phyloP scores from a whole-genome alignment of 108 stramenopile genomes.

The Cyclotella choctawhatcheeana region DNA sequence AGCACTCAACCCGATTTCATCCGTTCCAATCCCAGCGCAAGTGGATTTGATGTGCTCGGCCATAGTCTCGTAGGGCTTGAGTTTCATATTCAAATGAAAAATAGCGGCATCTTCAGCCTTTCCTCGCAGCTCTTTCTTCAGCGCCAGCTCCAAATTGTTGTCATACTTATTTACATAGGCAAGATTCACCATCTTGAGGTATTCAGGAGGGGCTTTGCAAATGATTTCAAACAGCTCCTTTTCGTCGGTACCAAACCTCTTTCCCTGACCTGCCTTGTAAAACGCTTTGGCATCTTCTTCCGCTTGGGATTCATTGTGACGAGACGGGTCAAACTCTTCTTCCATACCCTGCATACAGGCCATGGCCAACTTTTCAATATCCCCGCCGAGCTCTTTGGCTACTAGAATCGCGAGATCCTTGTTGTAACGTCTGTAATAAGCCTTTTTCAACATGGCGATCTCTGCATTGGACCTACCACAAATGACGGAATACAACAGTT shows the following conservation, averaged over 20 bases:
- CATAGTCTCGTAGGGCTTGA: constrained; percentile 64
- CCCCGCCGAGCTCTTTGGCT: constrained; percentile 61
- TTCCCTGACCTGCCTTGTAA: constrained; percentile 64
- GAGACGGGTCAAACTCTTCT: constrained; percentile 67
- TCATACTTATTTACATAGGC: constrained; percentile 68
- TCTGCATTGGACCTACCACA: constrained; percentile 72
- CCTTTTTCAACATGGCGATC: constrained; percentile 68
- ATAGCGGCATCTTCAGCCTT: constrained; percentile 53
- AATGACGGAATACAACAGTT: constrained; percentile 61
- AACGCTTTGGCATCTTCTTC: constrained; percentile 66
- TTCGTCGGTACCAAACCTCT: constrained; percentile 63
- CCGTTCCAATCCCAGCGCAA: constrained; percentile 71
- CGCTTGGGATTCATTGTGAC: constrained; percentile 68
- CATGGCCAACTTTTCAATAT: constrained; percentile 52
- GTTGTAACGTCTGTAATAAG: constrained; percentile 68
- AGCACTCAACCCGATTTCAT: constrained; percentile 64
- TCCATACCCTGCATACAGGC: constrained; percentile 66
- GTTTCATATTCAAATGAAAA: constrained; percentile 62
- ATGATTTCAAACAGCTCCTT: constrained; percentile 62
- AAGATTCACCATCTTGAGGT: constrained; percentile 30
- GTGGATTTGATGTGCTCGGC: constrained; percentile 65
- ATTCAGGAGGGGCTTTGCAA: constrained; percentile 43
- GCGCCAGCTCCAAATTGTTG: constrained; percentile 64
- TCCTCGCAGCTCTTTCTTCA: constrained; percentile 77
- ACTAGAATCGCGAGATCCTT: constrained; percentile 65